These are phyloP conservation scores for Ruellia speciosa DNA, from an alignment of 305 asterid species.

Conservation along the genomic window DNA sequence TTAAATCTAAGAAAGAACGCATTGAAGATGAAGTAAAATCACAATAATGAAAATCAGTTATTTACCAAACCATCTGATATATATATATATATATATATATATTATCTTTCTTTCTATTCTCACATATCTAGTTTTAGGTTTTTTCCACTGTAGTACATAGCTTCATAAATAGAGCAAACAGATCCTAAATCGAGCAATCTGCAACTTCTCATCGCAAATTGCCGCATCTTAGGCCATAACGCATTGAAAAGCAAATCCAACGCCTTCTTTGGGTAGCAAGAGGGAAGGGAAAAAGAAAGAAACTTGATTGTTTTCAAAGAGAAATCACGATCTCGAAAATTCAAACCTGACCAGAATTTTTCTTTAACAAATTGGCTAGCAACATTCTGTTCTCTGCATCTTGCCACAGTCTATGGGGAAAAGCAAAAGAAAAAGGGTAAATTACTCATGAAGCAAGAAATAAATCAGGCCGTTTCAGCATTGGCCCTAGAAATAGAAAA, in stretches of 20 bases:
- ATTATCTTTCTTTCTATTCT: no score
- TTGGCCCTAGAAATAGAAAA: neutral
- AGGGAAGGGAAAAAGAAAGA: neutral
- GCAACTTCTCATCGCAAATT: neutral
- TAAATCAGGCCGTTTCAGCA: neutral
- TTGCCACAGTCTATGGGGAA: conserved; percentile 88
- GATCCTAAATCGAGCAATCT: conserved; percentile 1
- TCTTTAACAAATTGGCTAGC: conserved; percentile 46
- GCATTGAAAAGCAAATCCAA: neutral
- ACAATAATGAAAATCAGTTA: neutral
- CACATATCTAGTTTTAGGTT: no score
- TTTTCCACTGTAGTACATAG: neutral
- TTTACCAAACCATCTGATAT: no score
- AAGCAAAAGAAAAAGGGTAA: neutral
- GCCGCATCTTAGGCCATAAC: neutral
- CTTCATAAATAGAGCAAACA: conserved; percentile 8
- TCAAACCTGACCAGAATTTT: conserved; percentile 65
- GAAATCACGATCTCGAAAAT: conserved; percentile 6
- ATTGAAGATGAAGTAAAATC: neutral
- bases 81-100: no score
- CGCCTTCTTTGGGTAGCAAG: neutral
- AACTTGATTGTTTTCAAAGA: neutral
- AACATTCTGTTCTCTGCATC: conserved; percentile 73
- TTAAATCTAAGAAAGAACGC: neutral
- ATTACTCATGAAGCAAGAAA: conserved; percentile 3